Evolutionary conservation across 163 green algal species (phyloP).

Genomic region (Botryococcus braunii): DNA sequence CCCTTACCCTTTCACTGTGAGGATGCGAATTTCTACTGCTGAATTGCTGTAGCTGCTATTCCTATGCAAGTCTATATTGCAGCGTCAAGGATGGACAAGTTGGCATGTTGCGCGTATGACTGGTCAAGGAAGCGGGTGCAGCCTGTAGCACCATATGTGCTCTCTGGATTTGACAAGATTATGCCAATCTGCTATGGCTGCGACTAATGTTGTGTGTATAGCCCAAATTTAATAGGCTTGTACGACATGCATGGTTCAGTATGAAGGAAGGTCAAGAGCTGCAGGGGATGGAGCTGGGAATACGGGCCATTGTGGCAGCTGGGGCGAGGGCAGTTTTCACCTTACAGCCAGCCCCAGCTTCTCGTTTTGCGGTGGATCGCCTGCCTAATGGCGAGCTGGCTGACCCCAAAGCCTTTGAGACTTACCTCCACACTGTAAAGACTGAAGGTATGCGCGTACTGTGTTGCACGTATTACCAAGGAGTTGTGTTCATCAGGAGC

Average conservation of each 20-base stretch:
- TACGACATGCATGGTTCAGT: background rate
- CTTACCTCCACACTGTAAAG: constrained; percentile 2
- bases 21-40: background rate
- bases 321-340: constrained; percentile 37
- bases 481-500: constrained; percentile 1
- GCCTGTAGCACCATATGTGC: background rate
- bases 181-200: background rate
- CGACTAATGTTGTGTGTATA: background rate
- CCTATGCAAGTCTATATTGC: background rate
- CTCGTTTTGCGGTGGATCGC: background rate
- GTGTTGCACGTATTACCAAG: background rate
- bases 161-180: background rate
- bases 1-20: background rate
- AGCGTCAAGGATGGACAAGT: background rate
- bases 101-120: background rate
- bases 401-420: background rate
- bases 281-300: constrained; percentile 40
- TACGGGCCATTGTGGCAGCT: constrained; percentile 40
- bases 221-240: background rate
- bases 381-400: background rate
- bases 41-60: background rate
- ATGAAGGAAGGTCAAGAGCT: constrained; percentile 8
- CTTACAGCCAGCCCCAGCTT: constrained; percentile 8
- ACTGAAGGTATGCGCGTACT: background rate
- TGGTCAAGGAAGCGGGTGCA: background rate